A percentile compares a stretch with the other conserved stretches of the same genome.
Evolutionary conservation across 2,329 filamentous ascomycete species (phyloP).

Genomic region (Cyphellophora europaea): DNA sequence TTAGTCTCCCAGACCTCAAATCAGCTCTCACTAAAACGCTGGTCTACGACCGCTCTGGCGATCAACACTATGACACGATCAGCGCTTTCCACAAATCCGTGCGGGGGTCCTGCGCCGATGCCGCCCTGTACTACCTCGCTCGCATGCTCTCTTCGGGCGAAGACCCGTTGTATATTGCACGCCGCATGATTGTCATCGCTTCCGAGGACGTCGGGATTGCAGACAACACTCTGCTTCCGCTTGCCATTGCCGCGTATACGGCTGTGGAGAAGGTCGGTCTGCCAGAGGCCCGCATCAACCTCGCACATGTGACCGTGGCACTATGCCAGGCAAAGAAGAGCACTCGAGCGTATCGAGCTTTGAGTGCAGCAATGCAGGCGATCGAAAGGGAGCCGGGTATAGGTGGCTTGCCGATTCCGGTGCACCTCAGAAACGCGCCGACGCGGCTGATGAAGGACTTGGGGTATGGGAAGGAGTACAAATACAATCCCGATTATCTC

Average conservation of each 20-base stretch:
- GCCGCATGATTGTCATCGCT: slow-evolving; percentile 88
- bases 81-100: slow-evolving; percentile 95
- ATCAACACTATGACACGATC: slow-evolving; percentile 97
- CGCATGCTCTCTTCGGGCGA: slow-evolving; percentile 94
- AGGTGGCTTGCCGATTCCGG: slow-evolving; percentile 69
- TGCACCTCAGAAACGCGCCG: slow-evolving; percentile 85
- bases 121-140: slow-evolving; percentile 85
- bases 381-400: slow-evolving; percentile 68
- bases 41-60: slow-evolving; percentile 88
- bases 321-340: slow-evolving; percentile 75
- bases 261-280: slow-evolving; percentile 90
- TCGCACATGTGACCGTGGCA: slow-evolving; percentile 79
- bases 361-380: slow-evolving; percentile 71
- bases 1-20: slow-evolving; percentile 71
- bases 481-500: slow-evolving; percentile 87
- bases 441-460: slow-evolving; percentile 89
- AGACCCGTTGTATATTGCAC: slow-evolving; percentile 84
- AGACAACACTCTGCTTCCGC: slow-evolving; percentile 70
- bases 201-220: slow-evolving; percentile 90
- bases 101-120: slow-evolving; percentile 76
- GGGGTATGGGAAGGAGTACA: slow-evolving; percentile 84
- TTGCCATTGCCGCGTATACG: slow-evolving; percentile 78
- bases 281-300: slow-evolving; percentile 86
- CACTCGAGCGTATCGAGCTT: slow-evolving; percentile 71
- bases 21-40: slow-evolving; percentile 78